Conservation (phyloP, 495 filamentous ascomycete genomes). For the Cercophora samala region DNA sequence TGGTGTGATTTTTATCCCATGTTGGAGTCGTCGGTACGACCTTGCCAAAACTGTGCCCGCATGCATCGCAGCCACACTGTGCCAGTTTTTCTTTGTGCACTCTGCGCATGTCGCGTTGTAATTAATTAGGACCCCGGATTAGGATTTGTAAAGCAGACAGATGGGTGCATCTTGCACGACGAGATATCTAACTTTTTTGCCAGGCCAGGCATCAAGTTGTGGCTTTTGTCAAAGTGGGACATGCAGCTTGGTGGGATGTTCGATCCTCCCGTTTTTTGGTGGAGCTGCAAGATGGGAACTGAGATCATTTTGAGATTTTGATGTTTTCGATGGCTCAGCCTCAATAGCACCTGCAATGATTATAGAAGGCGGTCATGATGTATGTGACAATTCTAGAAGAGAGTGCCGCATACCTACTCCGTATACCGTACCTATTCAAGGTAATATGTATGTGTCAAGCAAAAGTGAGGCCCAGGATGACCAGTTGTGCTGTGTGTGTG, state of each 20-base stretch:
- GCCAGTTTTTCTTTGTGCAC: neutral
- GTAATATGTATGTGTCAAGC: neutral
- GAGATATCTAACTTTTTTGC: neutral
- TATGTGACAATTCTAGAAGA: neutral
- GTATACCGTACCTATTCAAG: neutral
- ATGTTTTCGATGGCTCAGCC: neutral
- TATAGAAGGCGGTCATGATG: neutral
- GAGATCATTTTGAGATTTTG: neutral
- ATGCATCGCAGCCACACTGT: neutral
- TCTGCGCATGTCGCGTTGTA: neutral
- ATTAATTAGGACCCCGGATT: neutral
- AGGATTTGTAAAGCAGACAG: neutral
- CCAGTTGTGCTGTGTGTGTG: too few species aligned
- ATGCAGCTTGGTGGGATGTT: neutral
- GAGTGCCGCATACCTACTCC: neutral
- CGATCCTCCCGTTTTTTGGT: neutral
- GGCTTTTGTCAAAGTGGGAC: neutral
- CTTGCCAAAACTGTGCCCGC: neutral
- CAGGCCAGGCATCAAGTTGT: neutral
- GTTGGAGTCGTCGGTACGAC: neutral
- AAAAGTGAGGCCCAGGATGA: conserved; percentile 9
- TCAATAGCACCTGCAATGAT: neutral
- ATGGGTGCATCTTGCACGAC: neutral
- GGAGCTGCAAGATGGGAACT: neutral
- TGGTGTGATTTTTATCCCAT: neutral